A percentile compares a stretch with the other conserved stretches of the same genome.
Evolutionary conservation across 1,139 yeast species (phyloP).

Genomic region (Arxiozyma bovina): DNA sequence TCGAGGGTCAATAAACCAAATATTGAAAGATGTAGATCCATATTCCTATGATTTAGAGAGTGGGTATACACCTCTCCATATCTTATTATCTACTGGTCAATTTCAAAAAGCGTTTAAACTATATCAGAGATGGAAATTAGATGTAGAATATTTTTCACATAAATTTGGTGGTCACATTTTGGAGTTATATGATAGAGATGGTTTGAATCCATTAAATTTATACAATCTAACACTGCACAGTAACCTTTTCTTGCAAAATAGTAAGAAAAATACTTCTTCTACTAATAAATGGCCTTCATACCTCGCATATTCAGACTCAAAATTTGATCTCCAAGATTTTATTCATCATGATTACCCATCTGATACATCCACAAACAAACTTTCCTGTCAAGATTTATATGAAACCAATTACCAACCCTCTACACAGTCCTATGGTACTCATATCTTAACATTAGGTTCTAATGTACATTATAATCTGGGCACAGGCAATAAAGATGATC

Average conservation of each 20-base stretch:
- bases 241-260: background rate
- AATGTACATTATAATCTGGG: conserved; percentile 62
- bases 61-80: conserved; percentile 76
- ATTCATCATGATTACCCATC: background rate
- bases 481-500: conserved; percentile 57
- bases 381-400: background rate
- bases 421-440: conserved; percentile 12
- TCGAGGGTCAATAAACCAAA: conserved; percentile 34
- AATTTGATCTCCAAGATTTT: background rate
- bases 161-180: conserved; percentile 35
- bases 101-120: conserved; percentile 35
- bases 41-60: conserved; percentile 57
- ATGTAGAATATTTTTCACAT: conserved; percentile 35
- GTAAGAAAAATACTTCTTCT: background rate
- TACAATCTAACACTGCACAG: conserved; percentile 12
- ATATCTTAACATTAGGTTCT: conserved; percentile 47
- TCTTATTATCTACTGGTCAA: conserved; percentile 20
- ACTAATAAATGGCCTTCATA: background rate
- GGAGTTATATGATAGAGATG: conserved; percentile 57
- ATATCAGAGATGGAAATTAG: conserved; percentile 47
- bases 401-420: background rate
- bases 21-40: conserved; percentile 40
- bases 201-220: conserved; percentile 55
- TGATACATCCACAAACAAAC: background rate
- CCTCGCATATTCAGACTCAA: background rate